Evolutionary conservation across 768 basidiomycete genomes (phyloP).

Genomic region (Terana coerulea): DNA sequence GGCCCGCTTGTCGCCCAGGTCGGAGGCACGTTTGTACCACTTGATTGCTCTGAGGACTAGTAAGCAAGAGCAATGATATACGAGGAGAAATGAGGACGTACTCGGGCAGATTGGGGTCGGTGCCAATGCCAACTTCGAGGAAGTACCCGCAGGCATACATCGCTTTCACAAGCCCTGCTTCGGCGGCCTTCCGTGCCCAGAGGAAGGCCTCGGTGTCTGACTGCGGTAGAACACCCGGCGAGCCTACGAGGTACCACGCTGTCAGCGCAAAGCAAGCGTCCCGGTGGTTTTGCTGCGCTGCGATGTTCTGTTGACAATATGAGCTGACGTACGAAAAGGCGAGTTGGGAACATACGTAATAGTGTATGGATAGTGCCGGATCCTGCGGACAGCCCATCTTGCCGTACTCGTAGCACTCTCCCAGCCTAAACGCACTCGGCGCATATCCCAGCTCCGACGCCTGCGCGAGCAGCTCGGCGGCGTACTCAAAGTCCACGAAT

Average conservation of each 20-base stretch:
- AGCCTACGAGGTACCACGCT: constrained; percentile 99
- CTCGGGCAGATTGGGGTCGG: constrained; percentile 60
- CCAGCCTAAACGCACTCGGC: constrained; percentile 90
- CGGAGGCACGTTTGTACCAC: constrained; percentile 90
- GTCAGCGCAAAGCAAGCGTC: constrained; percentile 98
- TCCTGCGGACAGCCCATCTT: constrained; percentile 98
- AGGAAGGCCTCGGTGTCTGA: constrained; percentile 98
- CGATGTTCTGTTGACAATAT: constrained; percentile 74
- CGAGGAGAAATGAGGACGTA: constrained; percentile 34
- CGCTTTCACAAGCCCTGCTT: constrained; percentile 87
- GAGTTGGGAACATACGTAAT: constrained; percentile 70
- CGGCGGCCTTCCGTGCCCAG: constrained; percentile 96
- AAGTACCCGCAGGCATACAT: constrained; percentile 99
- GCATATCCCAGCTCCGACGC: constrained; percentile 96
- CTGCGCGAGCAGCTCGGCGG: constrained; percentile 90
- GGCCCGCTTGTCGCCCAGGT: constrained; percentile 92
- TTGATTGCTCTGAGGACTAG: constrained; percentile 48
- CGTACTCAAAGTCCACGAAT: constrained; percentile 95
- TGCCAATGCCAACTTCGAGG: constrained; percentile 91
- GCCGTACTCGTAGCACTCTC: constrained; percentile 99
- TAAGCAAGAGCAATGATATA: neutral
- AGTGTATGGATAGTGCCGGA: constrained; percentile 95
- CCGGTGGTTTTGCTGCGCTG: constrained; percentile 93
- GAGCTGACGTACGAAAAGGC: neutral
- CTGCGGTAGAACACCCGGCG: constrained; percentile 94